Evolutionary conservation across 345 rosid species (phyloP).

Genomic region (Moricandia moricandioides): DNA sequence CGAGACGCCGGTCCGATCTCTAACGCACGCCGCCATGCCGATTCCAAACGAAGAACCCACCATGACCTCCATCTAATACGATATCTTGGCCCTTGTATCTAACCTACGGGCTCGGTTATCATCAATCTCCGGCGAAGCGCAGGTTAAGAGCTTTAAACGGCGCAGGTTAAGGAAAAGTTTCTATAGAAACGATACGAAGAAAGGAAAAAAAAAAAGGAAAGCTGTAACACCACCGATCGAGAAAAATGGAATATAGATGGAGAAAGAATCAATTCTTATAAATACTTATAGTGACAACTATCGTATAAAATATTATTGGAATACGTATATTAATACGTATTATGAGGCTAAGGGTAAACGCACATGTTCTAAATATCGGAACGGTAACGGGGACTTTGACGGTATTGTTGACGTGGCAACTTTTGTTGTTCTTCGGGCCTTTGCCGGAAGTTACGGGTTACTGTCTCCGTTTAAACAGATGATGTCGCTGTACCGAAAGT

Average conservation of each 20-base stretch:
- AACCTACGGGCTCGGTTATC: too few species aligned
- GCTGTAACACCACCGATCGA: conserved; percentile 14
- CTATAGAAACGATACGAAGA: too few species aligned
- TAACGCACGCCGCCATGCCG: conserved; percentile 42
- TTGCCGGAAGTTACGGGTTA: neutral
- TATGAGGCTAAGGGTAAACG: neutral
- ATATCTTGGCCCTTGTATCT: neutral
- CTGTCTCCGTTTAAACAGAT: neutral
- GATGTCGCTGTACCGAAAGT: neutral
- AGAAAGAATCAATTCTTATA: neutral
- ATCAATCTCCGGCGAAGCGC: too few species aligned
- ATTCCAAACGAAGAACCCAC: conserved; percentile 48
- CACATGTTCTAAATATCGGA: neutral
- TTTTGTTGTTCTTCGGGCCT: neutral
- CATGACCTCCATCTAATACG: conserved; percentile 52
- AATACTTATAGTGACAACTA: conserved; percentile 13
- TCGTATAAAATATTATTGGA: conserved; percentile 18
- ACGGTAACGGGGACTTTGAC: neutral
- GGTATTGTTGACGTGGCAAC: neutral
- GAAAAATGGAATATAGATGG: conserved; percentile 26
- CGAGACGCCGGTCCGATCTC: conserved; percentile 36
- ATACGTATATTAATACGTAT: conserved; percentile 17
- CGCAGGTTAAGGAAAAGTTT: too few species aligned
- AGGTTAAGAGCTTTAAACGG: too few species aligned
- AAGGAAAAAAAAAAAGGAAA: neutral